Percentiles rank a stretch among this genome's conserved stretches.
phyloP scores from a whole-genome alignment of 495 filamentous ascomycete genomes.

The Talaromyces liani region DNA sequence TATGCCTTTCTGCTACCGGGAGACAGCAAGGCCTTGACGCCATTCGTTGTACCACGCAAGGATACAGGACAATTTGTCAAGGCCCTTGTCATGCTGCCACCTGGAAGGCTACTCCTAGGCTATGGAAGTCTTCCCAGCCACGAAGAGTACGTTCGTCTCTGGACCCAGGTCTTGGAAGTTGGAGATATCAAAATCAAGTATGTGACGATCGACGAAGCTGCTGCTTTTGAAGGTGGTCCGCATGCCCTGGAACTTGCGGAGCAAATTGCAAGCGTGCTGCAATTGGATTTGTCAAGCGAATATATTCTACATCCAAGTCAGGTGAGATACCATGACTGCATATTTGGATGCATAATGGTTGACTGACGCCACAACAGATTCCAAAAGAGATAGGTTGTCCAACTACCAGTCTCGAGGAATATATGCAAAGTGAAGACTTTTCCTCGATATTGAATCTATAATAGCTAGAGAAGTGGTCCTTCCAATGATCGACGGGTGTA shows the following conservation, averaged over 20 bases:
- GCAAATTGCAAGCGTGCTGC: neutral
- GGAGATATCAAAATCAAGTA: neutral
- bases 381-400: neutral
- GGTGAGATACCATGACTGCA: neutral
- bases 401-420: neutral
- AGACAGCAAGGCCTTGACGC: neutral
- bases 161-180: neutral
- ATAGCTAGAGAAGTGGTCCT: neutral
- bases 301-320: neutral
- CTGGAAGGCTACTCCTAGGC: neutral
- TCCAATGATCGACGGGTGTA: neutral
- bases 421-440: neutral
- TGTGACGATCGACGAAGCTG: neutral
- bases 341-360: neutral
- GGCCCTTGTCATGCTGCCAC: neutral
- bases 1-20: neutral
- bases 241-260: neutral
- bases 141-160: neutral
- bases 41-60: neutral
- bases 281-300: neutral
- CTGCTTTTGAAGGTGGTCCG: neutral
- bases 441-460: neutral
- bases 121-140: neutral
- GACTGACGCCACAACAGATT: neutral
- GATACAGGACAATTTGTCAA: neutral